Evolutionary conservation across 768 basidiomycete species (phyloP).

Genomic region (Boletus reticulatus): DNA sequence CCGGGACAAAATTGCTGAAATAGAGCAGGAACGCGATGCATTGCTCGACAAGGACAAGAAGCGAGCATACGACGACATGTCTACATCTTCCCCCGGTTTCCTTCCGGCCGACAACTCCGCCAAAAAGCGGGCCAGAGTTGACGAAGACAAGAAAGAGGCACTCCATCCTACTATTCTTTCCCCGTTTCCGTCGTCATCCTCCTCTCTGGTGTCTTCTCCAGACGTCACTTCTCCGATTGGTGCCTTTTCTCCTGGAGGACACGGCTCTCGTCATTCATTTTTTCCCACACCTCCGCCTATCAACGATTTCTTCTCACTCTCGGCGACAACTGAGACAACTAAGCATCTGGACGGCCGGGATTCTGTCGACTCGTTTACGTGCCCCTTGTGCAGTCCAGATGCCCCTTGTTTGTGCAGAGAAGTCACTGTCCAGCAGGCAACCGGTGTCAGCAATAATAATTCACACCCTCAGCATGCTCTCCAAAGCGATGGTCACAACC

Average conservation of each 20-base stretch:
- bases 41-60: slow-evolving; percentile 47
- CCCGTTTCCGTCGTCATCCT: slow-evolving; percentile 37
- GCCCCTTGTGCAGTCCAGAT: slow-evolving; percentile 73
- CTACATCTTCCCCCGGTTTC: slow-evolving; percentile 29
- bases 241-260: slow-evolving; percentile 33
- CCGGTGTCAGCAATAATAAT: slow-evolving; percentile 14
- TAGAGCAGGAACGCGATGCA: slow-evolving; percentile 39
- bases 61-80: slow-evolving; percentile 54
- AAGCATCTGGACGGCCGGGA: slow-evolving; percentile 33
- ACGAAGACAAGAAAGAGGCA: slow-evolving; percentile 21
- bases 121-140: slow-evolving; percentile 39
- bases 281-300: slow-evolving; percentile 32
- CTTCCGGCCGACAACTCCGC: slow-evolving; percentile 21
- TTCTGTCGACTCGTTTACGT: slow-evolving; percentile 39
- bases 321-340: slow-evolving; percentile 29
- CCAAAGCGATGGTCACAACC: slow-evolving; percentile 11
- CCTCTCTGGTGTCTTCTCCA: slow-evolving; percentile 53
- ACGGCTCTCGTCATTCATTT: slow-evolving; percentile 26
- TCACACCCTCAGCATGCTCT: slow-evolving; percentile 10
- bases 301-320: slow-evolving; percentile 36
- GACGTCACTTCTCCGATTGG: slow-evolving; percentile 32
- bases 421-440: slow-evolving; percentile 49
- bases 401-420: slow-evolving; percentile 79
- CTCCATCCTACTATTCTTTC: slow-evolving; percentile 18
- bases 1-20: slow-evolving; percentile 45